Base-by-base conservation (phyloP, 2,329 filamentous ascomycete species). In the Sporothrix globosa region DNA sequence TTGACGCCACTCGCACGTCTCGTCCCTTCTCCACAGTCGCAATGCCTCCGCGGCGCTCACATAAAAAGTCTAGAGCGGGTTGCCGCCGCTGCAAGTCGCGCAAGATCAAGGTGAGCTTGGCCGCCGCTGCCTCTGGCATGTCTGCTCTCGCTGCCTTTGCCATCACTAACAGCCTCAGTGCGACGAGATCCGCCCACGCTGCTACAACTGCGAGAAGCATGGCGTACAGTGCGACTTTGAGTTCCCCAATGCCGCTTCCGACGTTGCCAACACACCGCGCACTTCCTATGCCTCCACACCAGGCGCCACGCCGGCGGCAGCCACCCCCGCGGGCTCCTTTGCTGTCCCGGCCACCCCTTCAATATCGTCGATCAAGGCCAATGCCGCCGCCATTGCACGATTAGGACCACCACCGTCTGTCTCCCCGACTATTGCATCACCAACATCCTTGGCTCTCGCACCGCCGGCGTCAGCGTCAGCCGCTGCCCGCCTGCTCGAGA, bases 41-140 rank as follows among this genome's bases (percentile, higher is more conserved):
- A 61, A 90, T 90, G 88, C 87, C 88, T 72, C 88, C 88, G 41
- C 82, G 88, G 76, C 83, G 88, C 77, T 89, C 88, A 54, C 89
- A 91, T 79, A 91, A 90, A 77, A 91, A 91, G 81, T 90, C 88
- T 70, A 85, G 89, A 74, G 85, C 88, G 67, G 89, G 89, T 60
- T 91, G 89, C 75, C 83, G 85, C 73, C 82, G 87, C 71, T 91
- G 89, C 79, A 91, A 91, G 80, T 82, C 83, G 69, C 83, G 89
- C 72, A 91, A 91, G 79, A 90, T 91, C 77, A 91, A 91, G 86
- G 88, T 89, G 79, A 65, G 74, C n/a, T 30, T 21, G 24, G 61
- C 56, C 6, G 13, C 19, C n/a, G 44, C 19, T 1, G 11, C 17
- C 34, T 34, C 34, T 6, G 34, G 34, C 34, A 9, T 34, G 34